A percentile compares a stretch with the other conserved stretches of the same genome.
These are phyloP conservation scores for Didymella arachidicola DNA, from an alignment of 2,329 filamentous ascomycete species.

Conservation along the genomic window DNA sequence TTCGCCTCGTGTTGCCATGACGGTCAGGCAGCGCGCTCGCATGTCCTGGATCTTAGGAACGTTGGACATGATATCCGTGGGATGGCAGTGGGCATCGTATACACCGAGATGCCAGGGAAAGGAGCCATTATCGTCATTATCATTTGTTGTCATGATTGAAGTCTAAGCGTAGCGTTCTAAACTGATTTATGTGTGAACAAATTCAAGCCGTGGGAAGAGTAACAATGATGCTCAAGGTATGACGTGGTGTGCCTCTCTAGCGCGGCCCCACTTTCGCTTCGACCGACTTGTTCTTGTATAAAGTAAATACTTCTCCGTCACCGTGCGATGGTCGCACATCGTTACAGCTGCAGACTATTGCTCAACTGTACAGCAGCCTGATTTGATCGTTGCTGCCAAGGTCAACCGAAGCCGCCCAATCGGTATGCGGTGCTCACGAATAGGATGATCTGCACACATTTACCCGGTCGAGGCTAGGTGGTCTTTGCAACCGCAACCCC, in stretches of 20 bases:
- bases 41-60: constrained; percentile 67
- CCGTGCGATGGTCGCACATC: too few species aligned
- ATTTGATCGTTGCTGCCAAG: too few species aligned
- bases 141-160: background rate
- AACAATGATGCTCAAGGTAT: constrained; percentile 11
- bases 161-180: background rate
- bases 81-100: constrained; percentile 84
- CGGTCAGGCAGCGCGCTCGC: constrained; percentile 70
- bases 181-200: background rate
- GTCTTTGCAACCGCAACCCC: constrained; percentile 5
- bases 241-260: constrained; percentile 11
- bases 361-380: too few species aligned
- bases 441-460: constrained; percentile 6
- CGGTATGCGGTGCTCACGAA: background rate
- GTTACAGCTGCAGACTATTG: too few species aligned
- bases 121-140: background rate
- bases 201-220: background rate
- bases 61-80: constrained; percentile 76
- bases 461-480: constrained; percentile 19
- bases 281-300: too few species aligned
- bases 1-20: constrained; percentile 79
- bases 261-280: constrained; percentile 6
- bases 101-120: constrained; percentile 76
- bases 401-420: background rate
- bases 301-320: too few species aligned